Evolutionary conservation across 495 filamentous ascomycete species (phyloP).

Genomic region (Lophium mytilinum): DNA sequence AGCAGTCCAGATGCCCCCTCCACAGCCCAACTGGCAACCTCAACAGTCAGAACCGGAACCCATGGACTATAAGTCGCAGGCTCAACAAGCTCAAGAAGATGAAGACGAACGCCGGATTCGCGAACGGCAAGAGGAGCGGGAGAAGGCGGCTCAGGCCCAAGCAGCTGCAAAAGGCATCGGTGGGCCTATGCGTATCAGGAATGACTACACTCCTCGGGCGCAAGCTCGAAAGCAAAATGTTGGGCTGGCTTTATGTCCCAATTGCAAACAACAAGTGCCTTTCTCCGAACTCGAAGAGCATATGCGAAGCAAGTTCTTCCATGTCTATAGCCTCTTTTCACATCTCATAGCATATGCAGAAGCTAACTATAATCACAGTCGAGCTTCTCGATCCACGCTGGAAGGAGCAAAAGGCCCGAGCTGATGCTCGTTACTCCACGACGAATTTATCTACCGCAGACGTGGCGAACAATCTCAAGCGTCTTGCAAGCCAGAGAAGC

Average conservation of each 20-base stretch:
- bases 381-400: conserved; percentile 91
- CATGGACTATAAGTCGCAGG: conserved; percentile 5
- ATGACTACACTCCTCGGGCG: conserved; percentile 83
- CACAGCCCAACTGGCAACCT: conserved; percentile 16
- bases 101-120: conserved; percentile 61
- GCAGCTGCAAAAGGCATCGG: conserved; percentile 61
- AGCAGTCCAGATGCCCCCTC: conserved; percentile 23
- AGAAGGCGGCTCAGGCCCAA: conserved; percentile 68
- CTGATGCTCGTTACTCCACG: conserved; percentile 71
- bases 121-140: conserved; percentile 59
- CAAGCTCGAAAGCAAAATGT: conserved; percentile 57
- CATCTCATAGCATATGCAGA: not conserved
- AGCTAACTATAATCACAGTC: conserved; percentile 38
- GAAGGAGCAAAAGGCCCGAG: conserved; percentile 90
- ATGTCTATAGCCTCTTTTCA: not conserved
- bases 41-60: conserved; percentile 5
- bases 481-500: conserved; percentile 82
- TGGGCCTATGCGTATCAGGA: conserved; percentile 84
- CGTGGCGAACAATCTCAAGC: conserved; percentile 90
- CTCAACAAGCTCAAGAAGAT: conserved; percentile 40
- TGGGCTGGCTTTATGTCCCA: conserved; percentile 76
- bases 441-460: conserved; percentile 83
- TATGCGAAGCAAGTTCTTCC: conserved; percentile 62
- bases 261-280: conserved; percentile 85
- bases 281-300: conserved; percentile 82